Conservation (phyloP, 495 filamentous ascomycete genomes). For the Apiosordaria backusii region DNA sequence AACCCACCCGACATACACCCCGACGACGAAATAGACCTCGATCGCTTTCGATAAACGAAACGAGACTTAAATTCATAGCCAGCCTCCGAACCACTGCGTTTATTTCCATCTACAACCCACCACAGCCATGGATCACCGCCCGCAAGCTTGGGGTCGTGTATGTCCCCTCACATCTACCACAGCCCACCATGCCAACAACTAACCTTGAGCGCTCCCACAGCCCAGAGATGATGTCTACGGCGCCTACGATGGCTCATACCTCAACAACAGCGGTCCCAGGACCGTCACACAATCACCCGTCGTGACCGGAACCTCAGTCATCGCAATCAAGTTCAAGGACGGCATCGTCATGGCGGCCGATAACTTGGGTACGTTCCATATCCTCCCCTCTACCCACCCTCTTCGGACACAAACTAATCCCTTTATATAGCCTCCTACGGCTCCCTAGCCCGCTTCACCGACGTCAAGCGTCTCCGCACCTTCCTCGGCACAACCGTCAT, state of each 20-base stretch:
- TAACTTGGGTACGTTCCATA: conserved; percentile 77
- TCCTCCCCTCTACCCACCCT: conserved; percentile 1
- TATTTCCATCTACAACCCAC: conserved; percentile 13
- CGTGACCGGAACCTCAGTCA: conserved; percentile 92
- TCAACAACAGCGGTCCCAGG: conserved; percentile 65
- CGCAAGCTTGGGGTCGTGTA: conserved; percentile 96
- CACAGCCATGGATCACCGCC: conserved; percentile 83
- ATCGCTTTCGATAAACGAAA: background rate
- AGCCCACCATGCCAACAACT: conserved; percentile 4
- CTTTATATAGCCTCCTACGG: conserved; percentile 79
- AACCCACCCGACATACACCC: conserved; percentile 3
- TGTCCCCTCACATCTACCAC: conserved; percentile 28
- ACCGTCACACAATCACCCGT: conserved; percentile 85
- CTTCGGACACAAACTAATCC: background rate
- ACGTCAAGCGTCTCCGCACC: conserved; percentile 82
- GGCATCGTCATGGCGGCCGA: conserved; percentile 96
- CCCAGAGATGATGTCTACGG: conserved; percentile 95
- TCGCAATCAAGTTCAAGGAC: conserved; percentile 91
- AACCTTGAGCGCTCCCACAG: conserved; percentile 43
- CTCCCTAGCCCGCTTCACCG: conserved; percentile 92
- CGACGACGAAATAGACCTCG: conserved; percentile 3
- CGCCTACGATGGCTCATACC: conserved; percentile 80
- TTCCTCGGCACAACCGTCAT: conserved; percentile 77
- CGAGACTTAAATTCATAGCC: background rate
- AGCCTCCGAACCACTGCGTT: conserved; percentile 12